Base-by-base conservation (phyloP, 2,329 filamentous ascomycete genomes). In the Neofusicoccum kwambonambiense region DNA sequence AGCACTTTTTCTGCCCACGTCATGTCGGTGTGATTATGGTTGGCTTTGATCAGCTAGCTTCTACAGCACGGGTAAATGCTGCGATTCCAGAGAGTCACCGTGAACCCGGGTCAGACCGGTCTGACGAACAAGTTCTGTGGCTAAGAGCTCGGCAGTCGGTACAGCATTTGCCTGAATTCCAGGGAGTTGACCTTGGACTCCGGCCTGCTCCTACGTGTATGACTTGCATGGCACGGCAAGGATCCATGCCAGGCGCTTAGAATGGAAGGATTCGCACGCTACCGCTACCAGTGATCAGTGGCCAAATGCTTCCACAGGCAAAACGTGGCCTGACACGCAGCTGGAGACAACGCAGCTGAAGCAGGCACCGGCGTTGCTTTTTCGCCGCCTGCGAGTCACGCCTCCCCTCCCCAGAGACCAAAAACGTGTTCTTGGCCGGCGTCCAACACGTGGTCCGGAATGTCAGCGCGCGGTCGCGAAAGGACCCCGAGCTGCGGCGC, bases 371-470 rank as follows among this genome's bases (percentile, higher is more conserved):
- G 17, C n/a, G 13, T 49, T 27, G 15, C 9, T 39, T 52, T 52
- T 22, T 42, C 27, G 52, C 37, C 13, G 52, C 19, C 12, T n/a
- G n/a, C 13, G 4, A 27, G 35, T 31, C 52, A 44, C 15, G 54
- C 54, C 27, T 15, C 51, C 6, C 15, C 8, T 34, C n/a, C 47
- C 47, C 22, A 17, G 47, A 49, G 17, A 4, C 9, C 15, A 9
- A 45, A n/a, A 35, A 45, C 39, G 54, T 31, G 52, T 31, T 19
- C 51, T 7, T 39, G 35, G 51, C 22, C 37, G 19, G 11, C 19
- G n/a, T 42, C 15, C 54, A 35, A 58, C 54, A 58, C 54, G 54
- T 58, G 54, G 54, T 35, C 54, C 7, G 54, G 39, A 45, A 17
- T 44, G 39, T 17, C 54, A 17, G 17, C 19, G 4, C 31, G 8